Evolutionary conservation across 192 early-diverging fungal species (phyloP).

Genomic region (Neocallimastix lanati): DNA sequence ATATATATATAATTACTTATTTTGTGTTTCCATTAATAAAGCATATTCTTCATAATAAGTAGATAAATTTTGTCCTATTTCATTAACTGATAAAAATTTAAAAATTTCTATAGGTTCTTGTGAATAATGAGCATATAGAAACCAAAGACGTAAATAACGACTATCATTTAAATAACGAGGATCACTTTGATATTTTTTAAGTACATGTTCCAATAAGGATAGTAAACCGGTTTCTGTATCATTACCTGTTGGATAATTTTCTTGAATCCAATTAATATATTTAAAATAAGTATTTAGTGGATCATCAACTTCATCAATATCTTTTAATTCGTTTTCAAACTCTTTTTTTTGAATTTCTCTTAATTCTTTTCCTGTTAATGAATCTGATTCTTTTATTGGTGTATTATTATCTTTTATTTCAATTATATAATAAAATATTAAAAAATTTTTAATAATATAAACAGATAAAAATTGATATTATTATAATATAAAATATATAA

Average conservation of each 20-base stretch:
- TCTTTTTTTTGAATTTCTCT: background rate
- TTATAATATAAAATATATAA: no score
- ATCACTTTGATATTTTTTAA: conserved; percentile 6
- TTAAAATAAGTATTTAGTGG: conserved; percentile 12
- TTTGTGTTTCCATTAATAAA: conserved; percentile 23
- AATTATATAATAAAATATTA: no score
- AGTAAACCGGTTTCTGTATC: conserved; percentile 4
- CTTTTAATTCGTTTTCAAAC: background rate
- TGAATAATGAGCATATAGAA: conserved; percentile 25
- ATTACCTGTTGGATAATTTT: conserved; percentile 11
- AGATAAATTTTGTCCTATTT: conserved; percentile 45
- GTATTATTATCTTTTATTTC: no score
- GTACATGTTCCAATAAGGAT: conserved; percentile 11
- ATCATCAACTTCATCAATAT: conserved; percentile 5
- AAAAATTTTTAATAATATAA: no score
- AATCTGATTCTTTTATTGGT: no score
- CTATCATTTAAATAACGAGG: conserved; percentile 19
- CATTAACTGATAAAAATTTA: conserved; percentile 48
- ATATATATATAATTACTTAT: conserved; percentile 7
- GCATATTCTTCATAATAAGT: conserved; percentile 64
- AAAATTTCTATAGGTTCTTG: conserved; percentile 48
- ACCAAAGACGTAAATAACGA: conserved; percentile 39
- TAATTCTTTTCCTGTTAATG: no score
- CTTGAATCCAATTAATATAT: conserved; percentile 17
- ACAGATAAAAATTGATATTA: no score